Conservation (phyloP, 179 eudicot genomes). For the Dionaea muscipula region DNA sequence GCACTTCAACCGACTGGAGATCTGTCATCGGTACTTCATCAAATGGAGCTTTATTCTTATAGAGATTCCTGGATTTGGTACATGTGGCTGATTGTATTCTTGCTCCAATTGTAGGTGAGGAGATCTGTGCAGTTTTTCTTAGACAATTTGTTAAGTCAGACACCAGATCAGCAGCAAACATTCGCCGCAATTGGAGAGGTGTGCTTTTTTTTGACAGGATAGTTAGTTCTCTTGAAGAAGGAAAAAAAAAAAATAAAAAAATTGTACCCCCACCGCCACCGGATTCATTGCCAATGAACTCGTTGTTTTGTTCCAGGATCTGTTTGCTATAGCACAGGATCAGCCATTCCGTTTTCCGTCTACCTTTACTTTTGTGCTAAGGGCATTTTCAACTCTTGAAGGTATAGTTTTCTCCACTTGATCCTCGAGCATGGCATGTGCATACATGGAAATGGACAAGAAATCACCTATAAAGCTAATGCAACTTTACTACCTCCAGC, state of each 20-base stretch:
- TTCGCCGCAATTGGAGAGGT: conserved; percentile 97
- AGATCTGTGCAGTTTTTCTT: conserved; percentile 88
- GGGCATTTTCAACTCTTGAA: conserved; percentile 98
- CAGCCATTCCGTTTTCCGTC: conserved; percentile 97
- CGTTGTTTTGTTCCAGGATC: conserved; percentile 43
- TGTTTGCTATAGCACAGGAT: conserved; percentile 94
- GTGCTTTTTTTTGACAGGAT: no score
- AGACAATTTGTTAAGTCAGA: conserved; percentile 75
- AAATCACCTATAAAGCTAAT: neutral
- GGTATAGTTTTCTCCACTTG: conserved; percentile 23
- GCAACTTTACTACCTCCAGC: neutral
- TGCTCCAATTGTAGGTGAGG: conserved; percentile 43
- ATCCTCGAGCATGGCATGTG: neutral
- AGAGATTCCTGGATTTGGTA: neutral
- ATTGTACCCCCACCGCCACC: no score
- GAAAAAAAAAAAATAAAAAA: no score
- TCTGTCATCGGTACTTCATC: conserved; percentile 60
- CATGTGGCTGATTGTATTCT: neutral
- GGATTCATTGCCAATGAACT: no score
- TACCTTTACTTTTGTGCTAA: conserved; percentile 74
- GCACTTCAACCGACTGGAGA: conserved; percentile 99
- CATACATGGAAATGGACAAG: neutral
- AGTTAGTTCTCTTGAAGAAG: no score
- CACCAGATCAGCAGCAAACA: conserved; percentile 90
- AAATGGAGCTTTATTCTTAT: neutral